Conservation (phyloP, 306 rosid genomes). For the Trichosanthes truncata region DNA sequence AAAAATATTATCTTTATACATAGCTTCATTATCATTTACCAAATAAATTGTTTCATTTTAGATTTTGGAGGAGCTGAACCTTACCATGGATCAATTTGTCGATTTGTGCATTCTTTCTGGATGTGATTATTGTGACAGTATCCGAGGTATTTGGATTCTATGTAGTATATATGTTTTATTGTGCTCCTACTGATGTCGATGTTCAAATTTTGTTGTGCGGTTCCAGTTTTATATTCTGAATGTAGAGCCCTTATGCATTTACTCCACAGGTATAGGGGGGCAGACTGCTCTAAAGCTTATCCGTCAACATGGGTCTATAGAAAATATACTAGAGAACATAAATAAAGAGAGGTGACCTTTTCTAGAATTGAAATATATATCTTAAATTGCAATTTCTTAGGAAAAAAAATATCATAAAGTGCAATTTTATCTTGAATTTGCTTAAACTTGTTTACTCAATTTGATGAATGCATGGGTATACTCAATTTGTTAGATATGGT, state of each 20-base stretch:
- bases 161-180: background rate
- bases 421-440: background rate
- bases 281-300: constrained; percentile 87
- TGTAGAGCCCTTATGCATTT: constrained; percentile 10
- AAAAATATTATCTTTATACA: no score
- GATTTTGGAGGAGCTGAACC: constrained; percentile 81
- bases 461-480: background rate
- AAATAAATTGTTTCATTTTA: constrained; percentile 23
- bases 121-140: constrained; percentile 87
- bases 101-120: constrained; percentile 96
- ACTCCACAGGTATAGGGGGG: constrained; percentile 85
- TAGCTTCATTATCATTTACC: background rate
- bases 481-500: background rate
- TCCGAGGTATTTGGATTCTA: constrained; percentile 59
- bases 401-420: background rate
- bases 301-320: constrained; percentile 90
- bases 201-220: background rate
- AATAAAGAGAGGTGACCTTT: constrained; percentile 69
- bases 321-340: constrained; percentile 70
- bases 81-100: constrained; percentile 90
- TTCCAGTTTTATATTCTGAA: background rate
- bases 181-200: background rate
- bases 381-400: background rate
- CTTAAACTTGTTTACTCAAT: background rate
- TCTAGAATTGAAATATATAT: background rate